Base-by-base conservation (phyloP, 2,329 filamentous ascomycete species). In the Pseudofabraea citricarpa region DNA sequence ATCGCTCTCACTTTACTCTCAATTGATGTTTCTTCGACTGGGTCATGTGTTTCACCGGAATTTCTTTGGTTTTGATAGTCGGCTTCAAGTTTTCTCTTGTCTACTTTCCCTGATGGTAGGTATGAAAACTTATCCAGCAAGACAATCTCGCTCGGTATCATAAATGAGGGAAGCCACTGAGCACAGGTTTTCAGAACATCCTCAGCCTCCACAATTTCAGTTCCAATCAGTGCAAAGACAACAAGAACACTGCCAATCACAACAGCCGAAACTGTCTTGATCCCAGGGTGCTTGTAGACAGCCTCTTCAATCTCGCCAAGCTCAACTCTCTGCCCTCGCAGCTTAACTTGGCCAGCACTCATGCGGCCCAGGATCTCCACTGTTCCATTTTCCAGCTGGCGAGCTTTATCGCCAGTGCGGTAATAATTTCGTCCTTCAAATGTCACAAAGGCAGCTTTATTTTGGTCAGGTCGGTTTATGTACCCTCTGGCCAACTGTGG, bases 341-440 rank as follows among this genome's bases (percentile, higher is more conserved):
- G 71, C 64, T 95, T 95, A 40, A 95, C 82, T 62, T 96, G 90
- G 0, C 87, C 89, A 39, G 80, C 79, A 2, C 78, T 77, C 10
- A 95, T 82, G 9, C 90, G 82, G 0, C 90, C 90, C 24, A 90
- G 72, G 56, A 87, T 94, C 60, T 95, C 86, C n/a, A 96, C 71
- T 0, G 74, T 77, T 1, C 89, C 87, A 47, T 85, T 73, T 0
- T 71, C 53, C 2, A 75, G 73, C 38, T 95, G 72, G 18, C 77
- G 75, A 4, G 86, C 90, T 58, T 85, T 88, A 63, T 96, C 90
- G 1, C 90, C 90, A 1, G 90, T 95, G 22, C 87, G 77, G 62
- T 96, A 96, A 0, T 94, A 67, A 3, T 73, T 71, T 3, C 87
- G 90, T 12, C 66, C 53, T 0, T 72, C 66, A 20, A 83, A 80